Evolutionary conservation across 495 filamentous ascomycete species (phyloP).

Genomic region (Daldinia caldariorum): DNA sequence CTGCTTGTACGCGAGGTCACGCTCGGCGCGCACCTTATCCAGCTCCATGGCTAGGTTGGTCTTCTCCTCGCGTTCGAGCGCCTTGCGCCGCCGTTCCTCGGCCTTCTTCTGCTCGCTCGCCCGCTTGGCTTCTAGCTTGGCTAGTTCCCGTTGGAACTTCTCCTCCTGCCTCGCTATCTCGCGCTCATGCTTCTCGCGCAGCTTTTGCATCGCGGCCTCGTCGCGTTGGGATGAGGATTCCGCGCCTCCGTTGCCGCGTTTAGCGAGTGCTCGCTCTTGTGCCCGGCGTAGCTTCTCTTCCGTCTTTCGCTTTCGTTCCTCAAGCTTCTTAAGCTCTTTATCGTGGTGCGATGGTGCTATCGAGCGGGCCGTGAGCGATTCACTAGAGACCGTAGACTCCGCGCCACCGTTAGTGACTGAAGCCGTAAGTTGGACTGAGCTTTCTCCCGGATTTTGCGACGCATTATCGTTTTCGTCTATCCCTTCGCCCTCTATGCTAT

Average conservation of each 20-base stretch:
- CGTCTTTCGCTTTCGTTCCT: conserved; percentile 72
- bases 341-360: conserved; percentile 62
- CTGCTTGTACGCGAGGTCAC: conserved; percentile 66
- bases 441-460: conserved; percentile 35
- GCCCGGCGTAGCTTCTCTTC: conserved; percentile 72
- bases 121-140: conserved; percentile 71
- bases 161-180: conserved; percentile 71
- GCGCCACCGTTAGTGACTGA: conserved; percentile 45
- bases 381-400: conserved; percentile 46
- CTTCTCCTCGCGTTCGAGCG: conserved; percentile 64
- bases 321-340: conserved; percentile 78
- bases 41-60: conserved; percentile 58
- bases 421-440: conserved; percentile 41
- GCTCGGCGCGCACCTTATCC: conserved; percentile 63
- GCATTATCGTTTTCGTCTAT: conserved; percentile 43
- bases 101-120: conserved; percentile 67
- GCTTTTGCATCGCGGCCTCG: conserved; percentile 58
- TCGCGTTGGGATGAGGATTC: conserved; percentile 49
- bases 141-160: conserved; percentile 68
- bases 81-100: conserved; percentile 65
- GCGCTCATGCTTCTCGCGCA: conserved; percentile 67
- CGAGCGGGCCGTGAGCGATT: conserved; percentile 45
- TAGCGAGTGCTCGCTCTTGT: conserved; percentile 56
- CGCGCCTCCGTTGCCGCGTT: conserved; percentile 37
- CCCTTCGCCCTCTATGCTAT: conserved; percentile 41